These are phyloP conservation scores for Ustulina deusta DNA, from an alignment of 2,329 filamentous ascomycete genomes.

Conservation along the genomic window DNA sequence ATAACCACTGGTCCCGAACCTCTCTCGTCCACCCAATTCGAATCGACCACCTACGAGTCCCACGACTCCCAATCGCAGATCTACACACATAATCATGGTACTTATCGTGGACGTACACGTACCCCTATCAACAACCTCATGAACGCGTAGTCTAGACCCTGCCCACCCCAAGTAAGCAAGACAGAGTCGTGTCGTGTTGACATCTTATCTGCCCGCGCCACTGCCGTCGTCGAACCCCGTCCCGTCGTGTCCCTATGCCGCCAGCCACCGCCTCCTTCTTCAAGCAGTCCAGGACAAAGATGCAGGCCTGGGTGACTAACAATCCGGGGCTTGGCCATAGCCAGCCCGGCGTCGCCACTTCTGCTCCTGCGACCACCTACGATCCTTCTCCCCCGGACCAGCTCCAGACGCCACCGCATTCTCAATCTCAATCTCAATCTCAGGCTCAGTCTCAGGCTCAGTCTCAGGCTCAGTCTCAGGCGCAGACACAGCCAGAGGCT, in stretches of 20 bases:
- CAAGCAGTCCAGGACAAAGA: conserved; percentile 51
- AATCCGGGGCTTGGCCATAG: conserved; percentile 44
- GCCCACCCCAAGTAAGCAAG: conserved; percentile 33
- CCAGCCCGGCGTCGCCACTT: conserved; percentile 45
- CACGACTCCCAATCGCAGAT: conserved; percentile 32
- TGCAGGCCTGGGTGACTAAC: conserved; percentile 53
- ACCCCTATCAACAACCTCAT: conserved; percentile 25
- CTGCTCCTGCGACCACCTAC: conserved; percentile 43
- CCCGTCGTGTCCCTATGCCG: conserved; percentile 45
- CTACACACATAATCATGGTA: conserved; percentile 25
- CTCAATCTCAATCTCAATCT: conserved; percentile 23
- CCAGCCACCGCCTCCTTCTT: conserved; percentile 48
- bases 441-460: conserved; percentile 31
- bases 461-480: conserved; percentile 12
- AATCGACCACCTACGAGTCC: conserved; percentile 24
- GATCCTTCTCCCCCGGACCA: conserved; percentile 32
- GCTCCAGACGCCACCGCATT: conserved; percentile 31
- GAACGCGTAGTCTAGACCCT: conserved; percentile 30
- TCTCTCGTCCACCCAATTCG: conserved; percentile 45
- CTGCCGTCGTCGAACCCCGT: conserved; percentile 34
- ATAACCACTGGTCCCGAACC: conserved; percentile 45
- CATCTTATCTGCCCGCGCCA: conserved; percentile 32
- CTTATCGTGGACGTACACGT: conserved; percentile 31
- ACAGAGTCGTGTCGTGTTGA: conserved; percentile 32
- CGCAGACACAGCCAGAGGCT: conserved; percentile 1